Evolutionary conservation across 306 rosid genomes (phyloP), one percentile per base, ranked within the genome.

Genomic region (Dryas drummondii): DNA sequence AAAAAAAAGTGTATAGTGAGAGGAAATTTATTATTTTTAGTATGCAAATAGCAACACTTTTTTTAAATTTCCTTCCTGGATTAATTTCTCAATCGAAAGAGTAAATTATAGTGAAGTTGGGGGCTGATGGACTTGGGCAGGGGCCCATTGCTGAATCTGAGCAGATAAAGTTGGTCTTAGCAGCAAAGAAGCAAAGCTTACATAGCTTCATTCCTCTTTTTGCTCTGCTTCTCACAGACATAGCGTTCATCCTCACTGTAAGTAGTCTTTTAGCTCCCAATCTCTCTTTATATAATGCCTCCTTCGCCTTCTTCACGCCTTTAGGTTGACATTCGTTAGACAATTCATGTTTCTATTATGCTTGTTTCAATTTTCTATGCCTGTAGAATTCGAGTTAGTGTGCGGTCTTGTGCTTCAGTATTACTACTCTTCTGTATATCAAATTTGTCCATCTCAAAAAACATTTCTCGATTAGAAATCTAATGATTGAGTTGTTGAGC

Each of bases 171-270:
- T 55, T 0, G 19, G 5, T 55, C 60, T 55, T 44, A 0, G 42
- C 42, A 0, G 42, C 42, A 66, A 22, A 46, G 53, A 65, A 17
- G 54, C 54, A 19, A 11, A 66, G 42, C 71, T 6, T 46, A 2
- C 9, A 10, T 7, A 4, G 45, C 19, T 61, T 44, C 46, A 6
- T 26, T 7, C 52, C 52, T 48, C 19, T 49, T 26, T 7, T 14
- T 15, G 13, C 45, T 11, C 55, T 47, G 55, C 11, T 66, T 13
- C 56, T 47, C 56, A 11, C 9, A 37, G 9, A 12, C 14, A 46
- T n/a, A 51, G 47, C 73, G n/a, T 68, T n/a, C 60, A 14, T 15
- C 48, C 48, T 68, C 61, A 16, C 61, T 69, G 73, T 69, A 69
- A 69, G 73, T 53, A 69, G 37, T 49, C 54, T 48, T 37, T 5